phyloP scores from a whole-genome alignment of 2,329 filamentous ascomycete species.

The Claviceps citrina region DNA sequence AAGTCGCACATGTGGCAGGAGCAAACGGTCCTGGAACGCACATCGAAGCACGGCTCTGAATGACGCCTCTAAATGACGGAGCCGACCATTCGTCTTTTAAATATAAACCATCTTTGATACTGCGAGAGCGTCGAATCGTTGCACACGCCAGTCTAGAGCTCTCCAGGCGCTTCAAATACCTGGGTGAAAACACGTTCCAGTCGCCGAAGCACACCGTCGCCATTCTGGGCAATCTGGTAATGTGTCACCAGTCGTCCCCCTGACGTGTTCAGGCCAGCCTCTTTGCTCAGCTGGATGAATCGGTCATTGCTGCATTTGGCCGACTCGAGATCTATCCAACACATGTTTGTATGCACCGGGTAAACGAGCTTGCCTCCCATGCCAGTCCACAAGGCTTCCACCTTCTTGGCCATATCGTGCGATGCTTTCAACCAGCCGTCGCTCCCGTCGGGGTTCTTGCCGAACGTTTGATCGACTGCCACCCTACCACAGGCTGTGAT shows the following conservation, averaged over 20 bases:
- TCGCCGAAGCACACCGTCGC: constrained; percentile 41
- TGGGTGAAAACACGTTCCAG: constrained; percentile 39
- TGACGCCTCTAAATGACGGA: not conserved
- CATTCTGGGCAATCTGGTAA: constrained; percentile 46
- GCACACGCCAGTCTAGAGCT: not conserved
- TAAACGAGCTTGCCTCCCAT: constrained; percentile 53
- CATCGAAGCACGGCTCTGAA: not conserved
- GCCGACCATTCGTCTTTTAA: too few species aligned
- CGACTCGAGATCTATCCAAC: constrained; percentile 61
- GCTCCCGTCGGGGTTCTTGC: constrained; percentile 19
- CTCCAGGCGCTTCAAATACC: constrained; percentile 13
- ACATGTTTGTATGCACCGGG: constrained; percentile 81
- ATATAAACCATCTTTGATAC: not conserved
- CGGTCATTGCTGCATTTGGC: constrained; percentile 29
- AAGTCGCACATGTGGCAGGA: constrained; percentile 5
- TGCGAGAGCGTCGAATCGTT: not conserved
- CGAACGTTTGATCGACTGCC: constrained; percentile 40
- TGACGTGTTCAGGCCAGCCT: constrained; percentile 27
- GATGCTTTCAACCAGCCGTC: constrained; percentile 43
- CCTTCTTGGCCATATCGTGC: constrained; percentile 46
- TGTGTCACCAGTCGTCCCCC: constrained; percentile 31
- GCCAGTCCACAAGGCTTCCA: constrained; percentile 55
- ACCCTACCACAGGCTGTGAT: constrained; percentile 56
- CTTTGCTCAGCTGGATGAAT: constrained; percentile 25
- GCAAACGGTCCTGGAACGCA: not conserved